Evolutionary conservation across 768 basidiomycete species (phyloP).

Genomic region (Amanita pseudoporphyria): DNA sequence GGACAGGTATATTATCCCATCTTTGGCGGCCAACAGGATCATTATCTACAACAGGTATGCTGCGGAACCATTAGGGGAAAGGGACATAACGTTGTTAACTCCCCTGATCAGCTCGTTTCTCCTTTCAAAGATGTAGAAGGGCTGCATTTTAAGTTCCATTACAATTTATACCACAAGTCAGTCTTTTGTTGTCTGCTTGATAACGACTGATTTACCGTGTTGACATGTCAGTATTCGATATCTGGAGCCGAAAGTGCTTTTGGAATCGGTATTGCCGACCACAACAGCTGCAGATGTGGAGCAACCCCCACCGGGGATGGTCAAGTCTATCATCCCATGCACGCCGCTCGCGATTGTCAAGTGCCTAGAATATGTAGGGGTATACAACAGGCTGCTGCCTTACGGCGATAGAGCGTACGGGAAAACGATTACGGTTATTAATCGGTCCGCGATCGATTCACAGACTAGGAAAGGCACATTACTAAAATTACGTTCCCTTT

Average conservation of each 20-base stretch:
- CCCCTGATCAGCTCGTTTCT: conserved; percentile 61
- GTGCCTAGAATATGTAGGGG: conserved; percentile 80
- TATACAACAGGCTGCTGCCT: conserved; percentile 86
- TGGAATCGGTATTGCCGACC: conserved; percentile 34
- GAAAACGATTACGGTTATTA: conserved; percentile 88
- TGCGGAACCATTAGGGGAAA: neutral
- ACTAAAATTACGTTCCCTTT: neutral
- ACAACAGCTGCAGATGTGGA: conserved; percentile 36
- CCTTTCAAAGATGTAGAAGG: conserved; percentile 98
- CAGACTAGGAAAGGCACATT: neutral
- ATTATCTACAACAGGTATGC: conserved; percentile 88
- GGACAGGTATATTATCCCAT: conserved; percentile 91
- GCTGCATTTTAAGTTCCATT: conserved; percentile 91
- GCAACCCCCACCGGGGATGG: conserved; percentile 69
- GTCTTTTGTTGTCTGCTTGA: conserved; percentile 12
- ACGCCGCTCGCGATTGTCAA: conserved; percentile 97
- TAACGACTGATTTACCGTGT: conserved; percentile 3
- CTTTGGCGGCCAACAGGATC: conserved; percentile 87
- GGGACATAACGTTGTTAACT: conserved; percentile 2
- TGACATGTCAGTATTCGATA: conserved; percentile 68
- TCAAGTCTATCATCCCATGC: conserved; percentile 96
- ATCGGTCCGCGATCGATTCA: conserved; percentile 44
- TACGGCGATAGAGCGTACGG: conserved; percentile 96
- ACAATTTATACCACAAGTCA: conserved; percentile 92
- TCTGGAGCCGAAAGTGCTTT: conserved; percentile 68